phyloP scores from a whole-genome alignment of 2,329 filamentous ascomycete genomes.

The Calonectria pteridis region DNA sequence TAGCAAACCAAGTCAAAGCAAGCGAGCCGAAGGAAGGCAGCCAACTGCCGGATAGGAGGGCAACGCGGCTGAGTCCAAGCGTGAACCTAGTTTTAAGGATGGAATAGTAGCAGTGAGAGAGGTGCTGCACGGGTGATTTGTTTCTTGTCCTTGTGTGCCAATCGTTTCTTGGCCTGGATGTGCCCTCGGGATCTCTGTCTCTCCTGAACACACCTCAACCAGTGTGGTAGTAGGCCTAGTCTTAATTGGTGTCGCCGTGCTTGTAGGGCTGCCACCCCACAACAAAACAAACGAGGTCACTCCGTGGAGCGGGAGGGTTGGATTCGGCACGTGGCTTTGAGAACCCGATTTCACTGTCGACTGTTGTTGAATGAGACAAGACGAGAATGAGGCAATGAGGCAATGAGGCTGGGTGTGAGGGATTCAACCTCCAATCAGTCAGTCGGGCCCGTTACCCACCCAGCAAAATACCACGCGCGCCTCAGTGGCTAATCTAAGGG shows the following conservation, averaged over 20 bases:
- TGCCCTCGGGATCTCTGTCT: background rate
- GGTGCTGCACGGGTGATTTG: background rate
- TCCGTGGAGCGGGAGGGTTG: slow-evolving; percentile 1
- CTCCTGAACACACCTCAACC: background rate
- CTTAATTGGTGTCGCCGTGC: slow-evolving; percentile 6
- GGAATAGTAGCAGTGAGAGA: background rate
- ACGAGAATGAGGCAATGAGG: slow-evolving; percentile 7
- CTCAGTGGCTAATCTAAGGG: slow-evolving; percentile 10
- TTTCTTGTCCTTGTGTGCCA: background rate
- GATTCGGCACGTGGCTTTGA: slow-evolving; percentile 12
- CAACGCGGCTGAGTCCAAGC: background rate
- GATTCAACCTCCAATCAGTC: slow-evolving; percentile 8
- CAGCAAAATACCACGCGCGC: background rate
- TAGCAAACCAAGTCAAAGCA: background rate
- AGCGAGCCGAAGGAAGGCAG: background rate
- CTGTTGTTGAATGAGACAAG: slow-evolving; percentile 16
- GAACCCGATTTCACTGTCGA: background rate
- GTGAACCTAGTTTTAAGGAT: background rate
- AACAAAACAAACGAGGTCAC: slow-evolving; percentile 4
- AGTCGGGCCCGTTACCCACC: slow-evolving; percentile 4
- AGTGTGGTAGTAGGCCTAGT: slow-evolving; percentile 1
- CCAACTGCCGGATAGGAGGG: background rate
- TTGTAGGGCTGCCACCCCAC: slow-evolving; percentile 20
- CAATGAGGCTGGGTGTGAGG: slow-evolving; percentile 8
- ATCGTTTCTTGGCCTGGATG: background rate